These are phyloP conservation scores for Geranium incanum DNA, from an alignment of 441 rosid species.

Conservation along the genomic window DNA sequence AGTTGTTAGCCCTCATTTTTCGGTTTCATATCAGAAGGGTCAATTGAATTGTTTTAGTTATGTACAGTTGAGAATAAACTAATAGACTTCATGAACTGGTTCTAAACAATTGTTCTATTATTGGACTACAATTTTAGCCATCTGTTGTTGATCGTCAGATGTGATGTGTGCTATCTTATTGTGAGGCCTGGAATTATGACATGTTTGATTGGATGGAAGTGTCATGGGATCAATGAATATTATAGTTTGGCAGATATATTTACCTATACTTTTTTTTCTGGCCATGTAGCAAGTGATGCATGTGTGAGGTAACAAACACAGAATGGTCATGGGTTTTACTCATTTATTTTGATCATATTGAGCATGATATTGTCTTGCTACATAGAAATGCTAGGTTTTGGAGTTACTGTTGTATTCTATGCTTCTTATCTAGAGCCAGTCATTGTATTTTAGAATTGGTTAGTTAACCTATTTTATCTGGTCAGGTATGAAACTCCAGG, in stretches of 20 bases:
- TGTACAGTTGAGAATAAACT: background rate
- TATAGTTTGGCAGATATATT: background rate
- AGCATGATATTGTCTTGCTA: background rate
- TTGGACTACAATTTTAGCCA: background rate
- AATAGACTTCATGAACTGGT: background rate
- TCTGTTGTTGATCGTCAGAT: background rate
- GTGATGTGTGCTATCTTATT: background rate
- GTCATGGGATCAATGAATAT: background rate
- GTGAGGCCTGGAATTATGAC: background rate
- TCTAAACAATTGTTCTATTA: background rate
- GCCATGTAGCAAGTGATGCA: background rate
- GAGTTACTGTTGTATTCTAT: conserved; percentile 3
- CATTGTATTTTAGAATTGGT: background rate
- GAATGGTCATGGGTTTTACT: background rate
- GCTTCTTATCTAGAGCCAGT: background rate
- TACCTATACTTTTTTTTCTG: too few species aligned
- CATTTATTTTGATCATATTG: background rate
- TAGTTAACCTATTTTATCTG: conserved; percentile 18
- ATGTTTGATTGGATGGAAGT: background rate
- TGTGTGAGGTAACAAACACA: background rate
- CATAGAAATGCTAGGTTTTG: background rate
- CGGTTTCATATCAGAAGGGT: conserved; percentile 1
- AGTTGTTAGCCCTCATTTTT: background rate
- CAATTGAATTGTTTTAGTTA: background rate
- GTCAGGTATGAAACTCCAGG: conserved; percentile 55